Base-by-base conservation (phyloP, 768 basidiomycete species). In the Terana coerulea region DNA sequence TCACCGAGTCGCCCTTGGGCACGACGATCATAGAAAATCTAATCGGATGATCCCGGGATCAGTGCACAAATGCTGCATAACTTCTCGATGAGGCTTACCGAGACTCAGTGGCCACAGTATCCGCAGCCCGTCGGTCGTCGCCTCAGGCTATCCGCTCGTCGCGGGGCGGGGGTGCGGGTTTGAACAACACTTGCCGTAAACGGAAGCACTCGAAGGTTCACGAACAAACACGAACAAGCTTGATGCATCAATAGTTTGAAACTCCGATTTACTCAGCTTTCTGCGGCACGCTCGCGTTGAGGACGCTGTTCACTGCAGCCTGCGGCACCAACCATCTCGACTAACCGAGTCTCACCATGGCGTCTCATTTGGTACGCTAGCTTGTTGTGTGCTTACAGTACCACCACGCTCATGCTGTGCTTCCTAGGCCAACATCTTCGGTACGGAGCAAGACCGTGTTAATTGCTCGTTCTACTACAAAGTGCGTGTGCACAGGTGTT, bases 391-490 rank as follows among this genome's bases (percentile, higher is more conserved):
- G 3, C 15, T 21, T 22, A 17, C 31, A 21, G 31, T 17, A 15
- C 31, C 44, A 9, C 29, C 30, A 58, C 55, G 54, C 30, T 55
- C 12, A 28, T 30, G 25, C 45, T 10, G 39, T 6, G 14, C 22
- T 11, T 48, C 28, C 3, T 53, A 95, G 85, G 93, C 94, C 55
- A 94, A 95, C 56, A 98, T 98, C 67, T 98, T 95, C 61, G 91
- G 91, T 59, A 94, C 91, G 55, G 90, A 92, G 69, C 90, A 91
- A 69, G 89, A 91, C 66, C 86, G 95, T 61, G 95, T 99, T 57
- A 99, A 99, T 67, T 99, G 95, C 66, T 98, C 95, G 1, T 98
- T 99, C 75, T 98, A 97, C 73, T 94, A 95, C 76, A 95, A 95
- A 74, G 89, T 89, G 55, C 29, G 80, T 67, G 33, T 26, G 19